Percentiles rank a stretch among this genome's conserved stretches.
phyloP scores from a whole-genome alignment of 1,139 yeast genomes.

The Meyerozyma smithsonii region DNA sequence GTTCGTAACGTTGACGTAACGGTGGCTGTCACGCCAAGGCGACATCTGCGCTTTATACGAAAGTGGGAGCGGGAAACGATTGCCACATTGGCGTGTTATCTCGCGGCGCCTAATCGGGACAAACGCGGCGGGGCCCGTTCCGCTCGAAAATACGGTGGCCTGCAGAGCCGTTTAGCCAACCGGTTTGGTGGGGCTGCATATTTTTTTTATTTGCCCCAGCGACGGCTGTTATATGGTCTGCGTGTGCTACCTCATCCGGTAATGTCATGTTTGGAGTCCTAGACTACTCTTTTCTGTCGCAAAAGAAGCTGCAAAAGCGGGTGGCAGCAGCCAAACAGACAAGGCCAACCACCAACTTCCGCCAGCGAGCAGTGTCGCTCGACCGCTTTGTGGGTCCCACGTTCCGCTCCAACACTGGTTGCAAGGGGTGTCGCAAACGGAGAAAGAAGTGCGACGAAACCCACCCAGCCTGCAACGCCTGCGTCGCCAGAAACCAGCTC shows the following conservation, averaged over 20 bases:
- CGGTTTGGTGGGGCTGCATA: neutral
- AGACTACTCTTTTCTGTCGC: neutral
- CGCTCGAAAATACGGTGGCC: neutral
- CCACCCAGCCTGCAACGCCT: slow-evolving; percentile 26
- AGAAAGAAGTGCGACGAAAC: slow-evolving; percentile 49
- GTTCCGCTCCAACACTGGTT: slow-evolving; percentile 30
- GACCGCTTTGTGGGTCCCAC: neutral
- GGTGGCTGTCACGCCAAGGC: too few species aligned
- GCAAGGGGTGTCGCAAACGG: slow-evolving; percentile 43
- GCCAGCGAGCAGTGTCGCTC: neutral
- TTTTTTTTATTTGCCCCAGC: neutral
- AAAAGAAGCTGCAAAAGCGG: neutral
- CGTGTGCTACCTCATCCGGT: neutral
- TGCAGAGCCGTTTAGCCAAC: neutral
- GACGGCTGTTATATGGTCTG: neutral
- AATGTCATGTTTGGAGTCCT: neutral
- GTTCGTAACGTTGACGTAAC: too few species aligned
- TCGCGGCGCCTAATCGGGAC: neutral
- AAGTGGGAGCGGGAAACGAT: too few species aligned
- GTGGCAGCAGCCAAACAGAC: too few species aligned
- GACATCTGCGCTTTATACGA: too few species aligned
- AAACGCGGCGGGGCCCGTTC: neutral
- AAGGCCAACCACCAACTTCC: too few species aligned
- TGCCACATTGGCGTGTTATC: too few species aligned
- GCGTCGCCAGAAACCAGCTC: neutral